Evolutionary conservation across 2,329 filamentous ascomycete species (phyloP).

Genomic region (Paecilomyces sp.): DNA sequence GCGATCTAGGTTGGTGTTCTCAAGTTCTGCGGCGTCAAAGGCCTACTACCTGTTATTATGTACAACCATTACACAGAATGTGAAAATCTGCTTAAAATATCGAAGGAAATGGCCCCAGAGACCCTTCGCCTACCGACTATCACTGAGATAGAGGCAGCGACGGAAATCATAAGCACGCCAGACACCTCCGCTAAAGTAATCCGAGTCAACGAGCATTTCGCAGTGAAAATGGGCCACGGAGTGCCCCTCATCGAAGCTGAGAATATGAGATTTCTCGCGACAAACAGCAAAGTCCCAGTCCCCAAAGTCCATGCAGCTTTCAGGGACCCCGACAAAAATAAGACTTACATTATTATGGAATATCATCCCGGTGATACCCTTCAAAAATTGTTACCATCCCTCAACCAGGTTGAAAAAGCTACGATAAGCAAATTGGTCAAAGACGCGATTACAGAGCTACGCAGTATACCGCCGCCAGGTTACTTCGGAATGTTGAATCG

Average conservation of each 20-base stretch:
- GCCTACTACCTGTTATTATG: background rate
- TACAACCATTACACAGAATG: too few relatives aligned
- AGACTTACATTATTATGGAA: constrained; percentile 12
- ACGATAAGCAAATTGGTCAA: constrained; percentile 6
- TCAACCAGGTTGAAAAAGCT: constrained; percentile 6
- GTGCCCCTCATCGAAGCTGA: constrained; percentile 12
- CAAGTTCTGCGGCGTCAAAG: background rate
- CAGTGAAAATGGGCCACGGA: constrained; percentile 10
- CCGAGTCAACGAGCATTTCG: constrained; percentile 11
- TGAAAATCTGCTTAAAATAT: background rate
- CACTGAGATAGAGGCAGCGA: constrained; percentile 13
- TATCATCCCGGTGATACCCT: constrained; percentile 7
- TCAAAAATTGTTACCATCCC: constrained; percentile 8
- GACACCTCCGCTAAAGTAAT: constrained; percentile 10
- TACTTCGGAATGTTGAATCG: constrained; percentile 10
- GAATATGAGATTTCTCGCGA: constrained; percentile 12
- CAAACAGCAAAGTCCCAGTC: constrained; percentile 10
- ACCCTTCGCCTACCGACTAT: constrained; percentile 6
- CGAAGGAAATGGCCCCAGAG: background rate
- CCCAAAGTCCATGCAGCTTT: constrained; percentile 9
- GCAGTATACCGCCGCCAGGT: constrained; percentile 7
- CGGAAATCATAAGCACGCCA: constrained; percentile 9
- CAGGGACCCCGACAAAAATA: constrained; percentile 8
- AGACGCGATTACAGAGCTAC: constrained; percentile 6
- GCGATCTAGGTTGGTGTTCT: background rate